Conservation (phyloP, 371 early-diverging fungal species). For the Mortierella sp. region DNA sequence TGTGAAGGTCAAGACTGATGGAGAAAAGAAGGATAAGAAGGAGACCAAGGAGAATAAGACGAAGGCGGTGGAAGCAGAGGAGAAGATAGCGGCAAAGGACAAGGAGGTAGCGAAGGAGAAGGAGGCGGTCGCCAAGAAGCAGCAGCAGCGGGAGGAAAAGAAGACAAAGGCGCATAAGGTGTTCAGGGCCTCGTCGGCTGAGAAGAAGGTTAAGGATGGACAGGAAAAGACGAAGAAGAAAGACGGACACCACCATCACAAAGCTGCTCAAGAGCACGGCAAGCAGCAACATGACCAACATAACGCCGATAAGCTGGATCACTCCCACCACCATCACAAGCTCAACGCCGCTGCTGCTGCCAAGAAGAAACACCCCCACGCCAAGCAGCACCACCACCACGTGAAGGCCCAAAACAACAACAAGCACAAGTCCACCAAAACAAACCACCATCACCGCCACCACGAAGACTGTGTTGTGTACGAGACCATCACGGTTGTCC, state of each 20-base stretch:
- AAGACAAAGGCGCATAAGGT: slow-evolving; percentile 3
- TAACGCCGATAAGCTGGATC: not conserved
- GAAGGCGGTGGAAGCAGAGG: not conserved
- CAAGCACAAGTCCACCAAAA: not conserved
- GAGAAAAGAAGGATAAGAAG: not conserved
- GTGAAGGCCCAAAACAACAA: not conserved
- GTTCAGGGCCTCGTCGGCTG: not conserved
- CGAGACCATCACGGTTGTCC: slow-evolving; percentile 19
- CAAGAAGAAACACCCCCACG: slow-evolving; percentile 7
- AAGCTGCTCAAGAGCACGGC: not conserved
- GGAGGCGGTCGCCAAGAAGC: not conserved
- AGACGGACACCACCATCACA: not conserved
- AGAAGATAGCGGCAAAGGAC: slow-evolving; percentile 1
- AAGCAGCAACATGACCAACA: not conserved
- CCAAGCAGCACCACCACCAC: slow-evolving; percentile 6
- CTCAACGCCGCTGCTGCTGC: not conserved
- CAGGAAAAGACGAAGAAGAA: not conserved
- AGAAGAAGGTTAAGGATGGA: not conserved
- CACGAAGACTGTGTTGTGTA: slow-evolving; percentile 20
- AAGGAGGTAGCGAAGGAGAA: not conserved
- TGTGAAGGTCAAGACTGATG: not conserved
- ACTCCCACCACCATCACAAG: not conserved
- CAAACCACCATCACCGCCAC: slow-evolving; percentile 6
- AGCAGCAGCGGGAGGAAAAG: not conserved
- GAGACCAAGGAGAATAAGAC: not conserved